Base-by-base conservation (phyloP, 179 eudicot species). In the Spergularia azorica region DNA sequence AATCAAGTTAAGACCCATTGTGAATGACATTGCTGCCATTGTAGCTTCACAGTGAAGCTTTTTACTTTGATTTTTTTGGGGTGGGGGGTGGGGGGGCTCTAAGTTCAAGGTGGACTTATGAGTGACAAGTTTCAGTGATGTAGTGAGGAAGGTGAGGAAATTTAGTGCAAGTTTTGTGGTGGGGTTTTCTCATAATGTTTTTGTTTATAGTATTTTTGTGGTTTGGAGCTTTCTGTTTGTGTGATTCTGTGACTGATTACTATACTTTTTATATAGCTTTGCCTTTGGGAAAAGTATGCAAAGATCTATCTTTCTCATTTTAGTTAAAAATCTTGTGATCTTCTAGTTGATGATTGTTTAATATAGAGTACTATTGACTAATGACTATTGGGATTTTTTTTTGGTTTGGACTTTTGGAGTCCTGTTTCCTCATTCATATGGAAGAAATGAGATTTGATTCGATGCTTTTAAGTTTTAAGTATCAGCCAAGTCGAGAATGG, bases 1-100 rank as follows among this genome's bases (percentile, higher is more conserved):
- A 39, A 94, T 70, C 32, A 92, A 74, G 71, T 94, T 94, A 4
- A 94, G 82, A 2, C 91, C 85, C 98, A 92, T 90, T 76, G 92
- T 89, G 80, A 86, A 88, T 43, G 92, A 88, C 97, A 90, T 92
- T 67, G 80, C 84, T 59, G 48, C 16, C 20, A 70, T 32, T 26
- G 41, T 13, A 20, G 17, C 2, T 20, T 9, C 1, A 4, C 12
- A 6, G 5, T 2, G 6, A 15, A 60, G 12, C 32, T 46, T 67
- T 43, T 15, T n/a, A 10, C 16, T 4, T 57, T 57, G 15, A 13
- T 57, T 57, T 57, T 57, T 65, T 63, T 63, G 14, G 9, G 8
- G 57, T 54, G 57, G 57, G 57, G 4, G 8, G 8, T 7, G 13
- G 15, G 15, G n/a, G 70, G 21, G 52, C 70, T 6, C 70, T 66